These are phyloP conservation scores for Pyrenochaeta sp. DNA, from an alignment of 2,329 filamentous ascomycete species.

Conservation along the genomic window DNA sequence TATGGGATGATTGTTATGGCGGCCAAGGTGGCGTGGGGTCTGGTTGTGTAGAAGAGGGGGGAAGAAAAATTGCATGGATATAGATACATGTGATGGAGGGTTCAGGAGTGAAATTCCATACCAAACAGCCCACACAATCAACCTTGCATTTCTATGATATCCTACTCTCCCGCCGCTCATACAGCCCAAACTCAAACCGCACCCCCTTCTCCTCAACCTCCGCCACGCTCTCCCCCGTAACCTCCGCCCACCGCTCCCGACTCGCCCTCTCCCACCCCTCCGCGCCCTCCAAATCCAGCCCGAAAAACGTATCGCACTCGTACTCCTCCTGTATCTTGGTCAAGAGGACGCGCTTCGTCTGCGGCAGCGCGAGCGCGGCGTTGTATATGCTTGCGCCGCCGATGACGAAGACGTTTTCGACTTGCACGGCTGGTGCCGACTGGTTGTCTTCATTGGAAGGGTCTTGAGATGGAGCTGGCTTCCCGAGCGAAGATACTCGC, in stretches of 20 bases:
- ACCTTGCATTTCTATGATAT: neutral
- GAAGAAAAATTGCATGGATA: too few relatives aligned
- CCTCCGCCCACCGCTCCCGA: constrained; percentile 64
- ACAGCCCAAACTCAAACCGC: constrained; percentile 76
- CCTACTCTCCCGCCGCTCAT: constrained; percentile 52
- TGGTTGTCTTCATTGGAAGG: too few relatives aligned
- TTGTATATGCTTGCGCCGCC: constrained; percentile 88
- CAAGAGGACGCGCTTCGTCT: constrained; percentile 70
- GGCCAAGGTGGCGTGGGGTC: constrained; percentile 33
- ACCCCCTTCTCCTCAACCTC: constrained; percentile 70
- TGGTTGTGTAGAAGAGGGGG: too few relatives aligned
- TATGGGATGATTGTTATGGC: constrained; percentile 37
- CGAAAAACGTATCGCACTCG: constrained; percentile 79
- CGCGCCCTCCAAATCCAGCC: constrained; percentile 60
- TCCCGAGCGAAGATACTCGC: too few relatives aligned
- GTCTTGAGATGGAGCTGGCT: constrained; percentile 3
- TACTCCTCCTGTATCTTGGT: constrained; percentile 74
- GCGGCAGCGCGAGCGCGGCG: constrained; percentile 67
- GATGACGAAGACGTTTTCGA: constrained; percentile 74
- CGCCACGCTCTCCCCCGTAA: constrained; percentile 70
- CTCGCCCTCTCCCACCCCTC: constrained; percentile 62
- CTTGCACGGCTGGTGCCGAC: constrained; percentile 4
- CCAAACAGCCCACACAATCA: neutral
- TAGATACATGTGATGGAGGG: too few relatives aligned
- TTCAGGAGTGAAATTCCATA: too few relatives aligned